Conservation (phyloP, 192 early-diverging fungal genomes). For the Coemansia guatemalensis region DNA sequence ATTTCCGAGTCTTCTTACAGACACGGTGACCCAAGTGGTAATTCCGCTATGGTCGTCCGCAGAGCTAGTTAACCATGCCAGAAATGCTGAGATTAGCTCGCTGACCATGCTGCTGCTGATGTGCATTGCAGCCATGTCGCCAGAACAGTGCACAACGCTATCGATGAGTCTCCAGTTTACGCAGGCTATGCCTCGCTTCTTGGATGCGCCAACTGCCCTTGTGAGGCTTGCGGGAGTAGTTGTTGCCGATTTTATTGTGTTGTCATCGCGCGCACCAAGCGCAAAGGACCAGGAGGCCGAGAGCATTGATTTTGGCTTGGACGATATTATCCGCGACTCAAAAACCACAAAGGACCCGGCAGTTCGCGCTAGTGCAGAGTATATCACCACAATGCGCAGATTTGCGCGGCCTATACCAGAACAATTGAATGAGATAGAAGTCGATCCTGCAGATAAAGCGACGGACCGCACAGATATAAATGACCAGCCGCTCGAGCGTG, state of each 20-base stretch:
- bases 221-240: slow-evolving; percentile 37
- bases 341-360: slow-evolving; percentile 5
- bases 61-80: slow-evolving; percentile 18
- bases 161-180: slow-evolving; percentile 32
- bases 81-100: slow-evolving; percentile 9
- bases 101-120: slow-evolving; percentile 29
- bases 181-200: slow-evolving; percentile 34
- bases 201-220: slow-evolving; percentile 35
- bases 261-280: neutral
- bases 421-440: slow-evolving; percentile 9
- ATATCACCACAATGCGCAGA: slow-evolving; percentile 29
- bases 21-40: slow-evolving; percentile 13
- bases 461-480: neutral
- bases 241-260: slow-evolving; percentile 32
- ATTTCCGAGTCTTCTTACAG: slow-evolving; percentile 16
- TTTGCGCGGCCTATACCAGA: slow-evolving; percentile 14
- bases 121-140: slow-evolving; percentile 18
- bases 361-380: slow-evolving; percentile 29
- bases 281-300: neutral
- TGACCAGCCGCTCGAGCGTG: slow-evolving; percentile 11
- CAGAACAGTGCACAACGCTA: slow-evolving; percentile 13
- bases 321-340: slow-evolving; percentile 39
- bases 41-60: slow-evolving; percentile 38
- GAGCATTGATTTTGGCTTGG: slow-evolving; percentile 42
- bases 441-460: neutral